phyloP scores from a whole-genome alignment of 768 basidiomycete genomes.

The Pulveroboletus sp. region DNA sequence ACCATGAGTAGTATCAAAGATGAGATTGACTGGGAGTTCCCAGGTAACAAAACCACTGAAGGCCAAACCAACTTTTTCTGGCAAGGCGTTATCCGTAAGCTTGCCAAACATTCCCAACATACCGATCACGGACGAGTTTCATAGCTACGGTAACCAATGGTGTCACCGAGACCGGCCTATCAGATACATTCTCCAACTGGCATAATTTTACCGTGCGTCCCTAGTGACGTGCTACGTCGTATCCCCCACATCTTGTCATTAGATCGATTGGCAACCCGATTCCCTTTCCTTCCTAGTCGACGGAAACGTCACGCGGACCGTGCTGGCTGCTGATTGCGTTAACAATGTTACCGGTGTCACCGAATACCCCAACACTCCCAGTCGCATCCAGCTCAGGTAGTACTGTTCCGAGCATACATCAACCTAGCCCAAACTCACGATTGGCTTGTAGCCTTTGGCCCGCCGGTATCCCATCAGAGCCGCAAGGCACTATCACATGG shows the following conservation, averaged over 20 bases:
- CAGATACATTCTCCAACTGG: constrained; percentile 66
- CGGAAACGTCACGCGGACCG: constrained; percentile 63
- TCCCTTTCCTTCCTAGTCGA: constrained; percentile 66
- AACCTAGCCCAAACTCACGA: constrained; percentile 1
- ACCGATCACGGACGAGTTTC: background rate
- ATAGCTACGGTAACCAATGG: constrained; percentile 49
- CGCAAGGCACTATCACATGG: constrained; percentile 75
- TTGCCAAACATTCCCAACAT: background rate
- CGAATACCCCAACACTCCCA: constrained; percentile 73
- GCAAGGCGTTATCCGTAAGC: constrained; percentile 66
- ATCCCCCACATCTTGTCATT: background rate
- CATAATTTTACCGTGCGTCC: constrained; percentile 69
- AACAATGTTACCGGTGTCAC: constrained; percentile 48
- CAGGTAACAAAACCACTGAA: constrained; percentile 54
- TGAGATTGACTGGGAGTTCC: constrained; percentile 87
- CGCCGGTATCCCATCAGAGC: constrained; percentile 59
- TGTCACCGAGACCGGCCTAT: constrained; percentile 40
- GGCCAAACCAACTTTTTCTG: constrained; percentile 83
- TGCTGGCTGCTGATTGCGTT: constrained; percentile 56
- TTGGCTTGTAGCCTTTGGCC: constrained; percentile 60
- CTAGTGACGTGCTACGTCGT: background rate
- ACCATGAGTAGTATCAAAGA: constrained; percentile 83
- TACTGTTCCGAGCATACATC: background rate
- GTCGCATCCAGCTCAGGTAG: constrained; percentile 76
- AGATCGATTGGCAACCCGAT: constrained; percentile 82